Percentiles rank a stretch among this genome's conserved stretches.
phyloP scores from a whole-genome alignment of 345 rosid genomes.

The Clausena lansium region DNA sequence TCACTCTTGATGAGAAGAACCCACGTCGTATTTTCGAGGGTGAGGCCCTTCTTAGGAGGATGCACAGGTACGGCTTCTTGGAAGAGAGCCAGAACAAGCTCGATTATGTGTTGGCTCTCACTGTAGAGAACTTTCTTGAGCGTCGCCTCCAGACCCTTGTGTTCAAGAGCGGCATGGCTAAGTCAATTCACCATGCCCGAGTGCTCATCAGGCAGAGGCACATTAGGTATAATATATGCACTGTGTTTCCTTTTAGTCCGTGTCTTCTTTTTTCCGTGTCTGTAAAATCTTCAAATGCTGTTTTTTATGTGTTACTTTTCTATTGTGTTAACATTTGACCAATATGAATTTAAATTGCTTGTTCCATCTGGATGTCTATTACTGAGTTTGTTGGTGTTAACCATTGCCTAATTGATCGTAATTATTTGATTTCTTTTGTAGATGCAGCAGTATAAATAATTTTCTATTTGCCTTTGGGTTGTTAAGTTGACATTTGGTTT shows the following conservation, averaged over 20 bases:
- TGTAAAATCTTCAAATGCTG: neutral
- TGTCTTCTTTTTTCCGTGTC: neutral
- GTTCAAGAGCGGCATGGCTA: conserved; percentile 32
- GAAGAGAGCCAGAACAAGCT: conserved; percentile 43
- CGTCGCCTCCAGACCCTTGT: conserved; percentile 42
- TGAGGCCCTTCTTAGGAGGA: conserved; percentile 38
- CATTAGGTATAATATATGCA: conserved; percentile 26
- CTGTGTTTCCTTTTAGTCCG: neutral
- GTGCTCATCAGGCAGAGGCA: conserved; percentile 44
- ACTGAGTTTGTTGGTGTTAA: neutral
- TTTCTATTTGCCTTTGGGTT: too few species aligned
- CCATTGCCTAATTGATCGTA: too few species aligned
- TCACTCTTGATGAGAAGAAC: conserved; percentile 36
- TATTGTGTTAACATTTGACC: too few species aligned
- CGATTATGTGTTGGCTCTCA: conserved; percentile 40
- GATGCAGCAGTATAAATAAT: neutral
- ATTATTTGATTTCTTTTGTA: neutral
- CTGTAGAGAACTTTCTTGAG: conserved; percentile 42
- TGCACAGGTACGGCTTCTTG: conserved; percentile 36
- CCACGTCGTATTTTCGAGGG: conserved; percentile 40
- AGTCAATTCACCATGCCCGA: conserved; percentile 39
- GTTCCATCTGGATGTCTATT: neutral
- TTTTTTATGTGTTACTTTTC: neutral
- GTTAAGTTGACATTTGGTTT: neutral
- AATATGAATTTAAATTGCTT: neutral